These are phyloP conservation scores for Yueomyces sp. DNA, from an alignment of 805 yeast genomes.

Conservation along the genomic window DNA sequence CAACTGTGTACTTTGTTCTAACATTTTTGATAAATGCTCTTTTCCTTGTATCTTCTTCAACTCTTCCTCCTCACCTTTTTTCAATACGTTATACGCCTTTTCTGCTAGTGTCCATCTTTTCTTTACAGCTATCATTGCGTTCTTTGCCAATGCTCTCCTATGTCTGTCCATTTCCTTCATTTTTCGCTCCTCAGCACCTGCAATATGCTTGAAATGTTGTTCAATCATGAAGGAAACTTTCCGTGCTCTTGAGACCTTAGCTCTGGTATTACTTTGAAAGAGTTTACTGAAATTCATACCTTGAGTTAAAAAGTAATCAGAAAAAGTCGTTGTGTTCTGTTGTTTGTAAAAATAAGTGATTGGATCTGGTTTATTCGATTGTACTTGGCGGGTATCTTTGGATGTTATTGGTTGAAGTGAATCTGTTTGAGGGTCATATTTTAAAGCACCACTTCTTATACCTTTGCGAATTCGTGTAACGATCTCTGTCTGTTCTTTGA, in stretches of 20 bases:
- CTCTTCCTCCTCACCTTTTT: slow-evolving; percentile 67
- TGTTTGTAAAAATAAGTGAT: slow-evolving; percentile 26
- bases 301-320: slow-evolving; percentile 67
- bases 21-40: slow-evolving; percentile 73
- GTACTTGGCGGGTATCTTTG: slow-evolving; percentile 24
- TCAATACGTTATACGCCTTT: slow-evolving; percentile 61
- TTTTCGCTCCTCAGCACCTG: slow-evolving; percentile 79
- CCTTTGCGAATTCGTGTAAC: slow-evolving; percentile 35
- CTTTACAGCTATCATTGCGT: slow-evolving; percentile 72
- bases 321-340: slow-evolving; percentile 35
- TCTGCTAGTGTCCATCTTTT: slow-evolving; percentile 86
- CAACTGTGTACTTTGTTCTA: slow-evolving; percentile 82
- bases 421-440: slow-evolving; percentile 29
- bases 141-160: slow-evolving; percentile 57
- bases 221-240: slow-evolving; percentile 75
- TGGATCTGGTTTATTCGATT: slow-evolving; percentile 34
- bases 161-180: slow-evolving; percentile 63
- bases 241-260: slow-evolving; percentile 53
- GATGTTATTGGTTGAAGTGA: slow-evolving; percentile 32
- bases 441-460: slow-evolving; percentile 29
- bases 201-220: slow-evolving; percentile 68
- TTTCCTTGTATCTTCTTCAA: slow-evolving; percentile 70
- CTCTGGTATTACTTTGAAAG: slow-evolving; percentile 49
- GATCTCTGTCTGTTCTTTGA: slow-evolving; percentile 37
- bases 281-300: slow-evolving; percentile 59